Evolutionary conservation across 2,329 filamentous ascomycete genomes (phyloP), one percentile per base, ranked within the genome.

Genomic region (Ambrosiella beaveri): DNA sequence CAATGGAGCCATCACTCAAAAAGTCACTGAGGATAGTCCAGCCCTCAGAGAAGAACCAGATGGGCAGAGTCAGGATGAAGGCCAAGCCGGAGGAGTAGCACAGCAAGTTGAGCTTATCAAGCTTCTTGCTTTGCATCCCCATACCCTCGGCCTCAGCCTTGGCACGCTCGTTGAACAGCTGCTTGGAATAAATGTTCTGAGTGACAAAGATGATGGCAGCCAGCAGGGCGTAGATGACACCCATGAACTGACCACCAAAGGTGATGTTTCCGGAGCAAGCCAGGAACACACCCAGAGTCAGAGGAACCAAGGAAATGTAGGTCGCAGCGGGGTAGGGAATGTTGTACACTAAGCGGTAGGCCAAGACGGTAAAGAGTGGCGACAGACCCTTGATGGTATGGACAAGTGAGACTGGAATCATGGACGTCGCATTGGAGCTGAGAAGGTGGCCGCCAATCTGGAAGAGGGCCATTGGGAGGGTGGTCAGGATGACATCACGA

Each of bases 361-460:
- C 93, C 58, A 95, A 70, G 47, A 98, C 93, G 0, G 93, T 98
- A 69, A 98, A 94, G 7, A 98, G 75, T 3, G 93, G 93, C 2
- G 91, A 97, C 35, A 98, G 80, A 7, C 93, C 93, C 73, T 98
- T 98, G 72, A 98, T 97, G 0, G 93, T 98, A 71, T 98, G 93
- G 2, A 98, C 93, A 40, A 98, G 78, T 6, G 93, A 97, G 1
- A 98, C 93, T 0, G 93, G 91, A 57, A 98, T 97, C 68, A 89
- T 87, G 55, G 88, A 85, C 38, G 91, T 98, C 36, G 93, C 91
- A 63, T 89, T 93, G 5, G 91, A 95, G 69, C 88, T 95, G 50
- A 97, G 75, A 45, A 98, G 85, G 70, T 98, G 93, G 4, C 93
- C 93, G 40, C 85, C 85, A 56, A 98, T 87, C 70, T 96, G 90